Evolutionary conservation across 225 moss, liverwort and hornwort genomes (phyloP).

Genomic region (Polytrichum commune): DNA sequence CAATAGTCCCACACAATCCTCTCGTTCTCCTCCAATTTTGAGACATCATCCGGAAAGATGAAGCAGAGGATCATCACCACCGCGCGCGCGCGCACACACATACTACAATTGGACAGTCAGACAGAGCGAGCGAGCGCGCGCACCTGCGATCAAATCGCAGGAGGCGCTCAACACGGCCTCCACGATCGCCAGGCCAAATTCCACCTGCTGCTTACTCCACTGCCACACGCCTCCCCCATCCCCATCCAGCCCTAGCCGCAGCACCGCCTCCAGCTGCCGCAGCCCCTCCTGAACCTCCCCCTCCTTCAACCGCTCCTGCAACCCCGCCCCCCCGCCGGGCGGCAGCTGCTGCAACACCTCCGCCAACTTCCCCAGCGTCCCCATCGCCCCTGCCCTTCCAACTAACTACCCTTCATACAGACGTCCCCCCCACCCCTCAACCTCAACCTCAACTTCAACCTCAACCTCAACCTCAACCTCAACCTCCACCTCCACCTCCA

Average conservation of each 20-base stretch:
- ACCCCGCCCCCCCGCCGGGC: slow-evolving; percentile 42
- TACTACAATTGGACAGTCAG: not conserved
- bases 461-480: too few species aligned
- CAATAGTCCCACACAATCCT: not conserved
- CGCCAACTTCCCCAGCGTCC: slow-evolving; percentile 95
- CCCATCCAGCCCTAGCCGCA: slow-evolving; percentile 69
- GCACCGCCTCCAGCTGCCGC: slow-evolving; percentile 70
- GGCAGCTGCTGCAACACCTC: slow-evolving; percentile 71
- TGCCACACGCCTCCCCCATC: slow-evolving; percentile 41
- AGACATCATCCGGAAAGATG: not conserved
- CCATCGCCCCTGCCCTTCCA: slow-evolving; percentile 42
- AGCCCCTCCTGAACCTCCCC: slow-evolving; percentile 83
- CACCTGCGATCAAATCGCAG: slow-evolving; percentile 93
- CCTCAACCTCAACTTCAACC: too few species aligned
- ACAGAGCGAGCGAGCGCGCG: not conserved
- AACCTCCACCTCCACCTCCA: not conserved
- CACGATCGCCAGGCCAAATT: slow-evolving; percentile 72
- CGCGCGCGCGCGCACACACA: not conserved
- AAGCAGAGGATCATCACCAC: not conserved
- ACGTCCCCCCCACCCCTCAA: not conserved
- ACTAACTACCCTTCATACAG: slow-evolving; percentile 26
- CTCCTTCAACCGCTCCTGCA: slow-evolving; percentile 73
- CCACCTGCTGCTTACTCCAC: slow-evolving; percentile 88
- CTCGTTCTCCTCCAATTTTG: not conserved
- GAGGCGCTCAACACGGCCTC: slow-evolving; percentile 82